Evolutionary conservation across 306 rosid species (phyloP).

Genomic region (Malus orientalis): DNA sequence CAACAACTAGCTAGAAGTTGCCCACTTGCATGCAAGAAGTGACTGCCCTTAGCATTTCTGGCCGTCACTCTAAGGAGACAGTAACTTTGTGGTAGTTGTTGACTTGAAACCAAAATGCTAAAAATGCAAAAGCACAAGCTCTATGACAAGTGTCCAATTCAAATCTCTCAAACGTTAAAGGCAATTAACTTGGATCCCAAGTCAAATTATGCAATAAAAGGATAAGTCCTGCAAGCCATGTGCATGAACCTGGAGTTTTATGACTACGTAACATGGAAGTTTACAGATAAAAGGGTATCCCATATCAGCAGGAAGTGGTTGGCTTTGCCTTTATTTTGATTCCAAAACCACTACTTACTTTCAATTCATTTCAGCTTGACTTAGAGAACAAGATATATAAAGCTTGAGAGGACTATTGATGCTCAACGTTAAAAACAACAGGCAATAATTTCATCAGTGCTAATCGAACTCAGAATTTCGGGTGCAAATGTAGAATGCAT

Average conservation of each 20-base stretch:
- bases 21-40: too few relatives aligned
- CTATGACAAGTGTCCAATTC: background rate
- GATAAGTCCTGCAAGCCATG: background rate
- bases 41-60: too few relatives aligned
- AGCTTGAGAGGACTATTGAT: conserved; percentile 8
- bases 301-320: background rate
- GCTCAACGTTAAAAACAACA: background rate
- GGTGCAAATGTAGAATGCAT: too few relatives aligned
- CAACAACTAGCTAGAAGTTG: too few relatives aligned
- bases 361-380: conserved; percentile 13
- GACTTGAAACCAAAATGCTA: background rate
- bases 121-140: background rate
- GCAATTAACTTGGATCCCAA: background rate
- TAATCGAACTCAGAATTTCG: too few relatives aligned
- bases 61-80: background rate
- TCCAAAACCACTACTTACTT: conserved; percentile 17
- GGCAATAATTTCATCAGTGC: background rate
- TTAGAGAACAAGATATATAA: background rate
- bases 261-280: background rate
- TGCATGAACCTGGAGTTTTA: background rate
- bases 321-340: conserved; percentile 13
- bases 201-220: background rate
- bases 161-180: background rate
- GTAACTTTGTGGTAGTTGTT: background rate
- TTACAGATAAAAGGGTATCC: background rate